Conservation (phyloP, 2,329 filamentous ascomycete genomes). For the Zarea fungicola region DNA sequence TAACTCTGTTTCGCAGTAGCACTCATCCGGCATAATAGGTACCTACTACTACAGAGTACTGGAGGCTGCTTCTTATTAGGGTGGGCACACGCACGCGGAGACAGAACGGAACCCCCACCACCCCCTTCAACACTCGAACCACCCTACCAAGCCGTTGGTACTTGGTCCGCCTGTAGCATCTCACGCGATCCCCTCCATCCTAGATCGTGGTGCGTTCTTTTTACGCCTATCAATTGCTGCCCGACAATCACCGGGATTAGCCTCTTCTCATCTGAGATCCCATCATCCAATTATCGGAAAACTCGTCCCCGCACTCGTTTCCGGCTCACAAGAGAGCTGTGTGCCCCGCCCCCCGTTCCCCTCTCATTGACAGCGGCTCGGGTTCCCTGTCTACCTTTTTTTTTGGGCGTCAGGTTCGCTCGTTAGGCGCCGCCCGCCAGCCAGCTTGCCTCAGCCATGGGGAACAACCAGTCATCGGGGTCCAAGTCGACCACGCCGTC, state of each 20-base stretch:
- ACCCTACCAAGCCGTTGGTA: not conserved
- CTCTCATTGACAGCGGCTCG: not conserved
- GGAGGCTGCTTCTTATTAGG: not conserved
- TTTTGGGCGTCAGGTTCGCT: not conserved
- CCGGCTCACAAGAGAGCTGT: not conserved
- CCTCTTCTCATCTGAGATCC: not conserved
- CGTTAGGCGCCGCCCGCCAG: not conserved
- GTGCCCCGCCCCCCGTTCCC: not conserved
- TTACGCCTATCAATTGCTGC: not conserved
- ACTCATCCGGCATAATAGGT: not conserved
- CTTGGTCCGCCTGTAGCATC: not conserved
- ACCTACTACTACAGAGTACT: too few species aligned
- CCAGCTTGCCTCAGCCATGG: conserved; percentile 21
- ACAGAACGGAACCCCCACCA: conserved; percentile 4
- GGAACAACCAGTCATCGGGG: conserved; percentile 34
- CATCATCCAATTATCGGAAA: not conserved
- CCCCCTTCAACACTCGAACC: not conserved
- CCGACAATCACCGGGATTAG: not conserved
- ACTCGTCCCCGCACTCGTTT: conserved; percentile 6
- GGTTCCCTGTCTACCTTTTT: not conserved
- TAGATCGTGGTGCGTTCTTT: not conserved
- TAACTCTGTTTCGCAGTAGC: too few species aligned
- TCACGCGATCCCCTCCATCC: conserved; percentile 6
- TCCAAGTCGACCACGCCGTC: conserved; percentile 31
- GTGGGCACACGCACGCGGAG: not conserved